Evolutionary conservation across 2,329 filamentous ascomycete genomes (phyloP).

Genomic region (Fusarium sterilihyphosum): DNA sequence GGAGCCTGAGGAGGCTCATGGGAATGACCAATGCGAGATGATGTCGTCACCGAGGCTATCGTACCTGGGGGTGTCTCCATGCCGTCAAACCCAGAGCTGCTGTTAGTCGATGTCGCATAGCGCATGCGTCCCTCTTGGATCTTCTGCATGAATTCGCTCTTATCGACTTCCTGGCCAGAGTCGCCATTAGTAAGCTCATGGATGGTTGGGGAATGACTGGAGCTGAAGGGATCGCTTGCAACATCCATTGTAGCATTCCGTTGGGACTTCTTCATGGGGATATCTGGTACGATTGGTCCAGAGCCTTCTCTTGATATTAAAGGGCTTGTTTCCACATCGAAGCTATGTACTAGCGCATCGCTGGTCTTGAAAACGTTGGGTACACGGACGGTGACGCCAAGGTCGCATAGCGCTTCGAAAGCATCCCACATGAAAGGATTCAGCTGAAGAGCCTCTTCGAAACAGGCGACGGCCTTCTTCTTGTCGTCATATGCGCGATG

Average conservation of each 20-base stretch:
- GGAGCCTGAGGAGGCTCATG: constrained; percentile 64
- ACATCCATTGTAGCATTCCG: constrained; percentile 52
- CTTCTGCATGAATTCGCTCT: constrained; percentile 66
- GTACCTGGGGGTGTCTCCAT: constrained; percentile 68
- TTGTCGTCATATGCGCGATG: constrained; percentile 85
- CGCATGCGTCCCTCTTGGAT: constrained; percentile 63
- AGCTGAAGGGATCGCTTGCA: constrained; percentile 63
- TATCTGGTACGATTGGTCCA: constrained; percentile 51
- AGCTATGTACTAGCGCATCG: constrained; percentile 59
- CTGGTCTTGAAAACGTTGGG: constrained; percentile 87
- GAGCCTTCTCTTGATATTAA: constrained; percentile 51
- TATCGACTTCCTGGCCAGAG: constrained; percentile 54
- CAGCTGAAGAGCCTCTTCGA: constrained; percentile 85
- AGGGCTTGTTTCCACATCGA: constrained; percentile 51
- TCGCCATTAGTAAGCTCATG: constrained; percentile 55
- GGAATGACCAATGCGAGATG: constrained; percentile 37
- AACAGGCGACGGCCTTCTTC: constrained; percentile 84
- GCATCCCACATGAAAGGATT: constrained; percentile 99
- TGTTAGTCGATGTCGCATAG: constrained; percentile 52
- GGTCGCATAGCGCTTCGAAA: constrained; percentile 88
- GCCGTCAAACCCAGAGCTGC: constrained; percentile 59
- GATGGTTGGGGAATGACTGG: constrained; percentile 53
- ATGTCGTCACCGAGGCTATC: constrained; percentile 32
- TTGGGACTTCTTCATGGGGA: constrained; percentile 54
- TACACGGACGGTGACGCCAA: constrained; percentile 82